Conservation (phyloP, 2,329 filamentous ascomycete genomes). For the Lasiodiplodia sp. region DNA sequence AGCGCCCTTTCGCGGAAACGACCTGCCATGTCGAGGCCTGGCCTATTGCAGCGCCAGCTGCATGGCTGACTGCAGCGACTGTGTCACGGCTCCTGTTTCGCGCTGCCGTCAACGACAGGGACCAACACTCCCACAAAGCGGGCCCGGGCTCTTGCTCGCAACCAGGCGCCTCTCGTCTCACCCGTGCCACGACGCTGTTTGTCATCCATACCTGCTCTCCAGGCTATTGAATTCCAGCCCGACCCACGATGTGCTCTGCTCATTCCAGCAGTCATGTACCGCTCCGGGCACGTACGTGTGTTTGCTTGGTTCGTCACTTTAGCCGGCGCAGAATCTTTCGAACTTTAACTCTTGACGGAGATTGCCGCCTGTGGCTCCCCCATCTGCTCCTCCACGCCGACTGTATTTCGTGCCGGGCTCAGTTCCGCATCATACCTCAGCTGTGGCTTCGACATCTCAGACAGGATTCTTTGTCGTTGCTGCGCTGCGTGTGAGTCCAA, state of each 20-base stretch:
- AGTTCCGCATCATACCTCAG: background rate
- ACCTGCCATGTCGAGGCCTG: slow-evolving; percentile 11
- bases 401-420: background rate
- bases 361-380: background rate
- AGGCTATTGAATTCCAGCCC: slow-evolving; percentile 20
- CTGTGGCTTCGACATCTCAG: background rate
- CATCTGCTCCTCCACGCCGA: background rate
- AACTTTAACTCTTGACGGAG: background rate
- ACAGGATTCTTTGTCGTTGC: background rate
- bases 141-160: background rate
- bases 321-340: background rate
- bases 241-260: background rate
- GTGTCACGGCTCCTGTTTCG: slow-evolving; percentile 15
- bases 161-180: background rate
- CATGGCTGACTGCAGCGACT: slow-evolving; percentile 26
- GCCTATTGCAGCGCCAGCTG: slow-evolving; percentile 19
- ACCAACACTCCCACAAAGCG: slow-evolving; percentile 8
- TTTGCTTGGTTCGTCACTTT: background rate
- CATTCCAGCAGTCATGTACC: slow-evolving; percentile 13
- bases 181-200: background rate
- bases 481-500: background rate
- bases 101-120: background rate
- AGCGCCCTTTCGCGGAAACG: slow-evolving; percentile 10
- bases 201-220: background rate
- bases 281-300: background rate